These are phyloP conservation scores for Colletotrichum filicis DNA, from an alignment of 2,329 filamentous ascomycete genomes.

Conservation along the genomic window DNA sequence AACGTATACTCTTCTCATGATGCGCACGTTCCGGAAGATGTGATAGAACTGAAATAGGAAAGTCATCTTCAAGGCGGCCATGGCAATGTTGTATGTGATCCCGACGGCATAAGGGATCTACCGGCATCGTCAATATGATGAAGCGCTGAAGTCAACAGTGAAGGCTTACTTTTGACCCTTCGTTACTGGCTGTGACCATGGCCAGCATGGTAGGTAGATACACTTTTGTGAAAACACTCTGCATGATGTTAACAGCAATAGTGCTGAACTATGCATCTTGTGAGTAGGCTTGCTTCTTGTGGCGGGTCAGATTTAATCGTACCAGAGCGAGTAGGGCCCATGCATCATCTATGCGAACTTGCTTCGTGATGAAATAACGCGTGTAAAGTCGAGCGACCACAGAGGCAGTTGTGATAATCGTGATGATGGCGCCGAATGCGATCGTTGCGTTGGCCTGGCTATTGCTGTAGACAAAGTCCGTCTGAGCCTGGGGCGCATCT, in stretches of 20 bases:
- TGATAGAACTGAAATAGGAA: constrained; percentile 23
- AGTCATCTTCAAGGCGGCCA: constrained; percentile 14
- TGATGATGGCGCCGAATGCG: not conserved
- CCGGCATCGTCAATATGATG: too few relatives aligned
- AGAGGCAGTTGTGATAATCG: constrained; percentile 3
- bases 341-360: constrained; percentile 10
- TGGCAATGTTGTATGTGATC: constrained; percentile 9
- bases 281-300: too few relatives aligned
- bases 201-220: too few relatives aligned
- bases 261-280: too few relatives aligned
- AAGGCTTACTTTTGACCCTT: too few relatives aligned
- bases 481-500: not conserved
- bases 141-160: too few relatives aligned
- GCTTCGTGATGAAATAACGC: constrained; percentile 3
- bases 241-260: too few relatives aligned
- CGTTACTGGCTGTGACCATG: too few relatives aligned
- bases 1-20: constrained; percentile 17
- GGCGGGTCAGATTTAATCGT: not conserved
- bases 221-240: too few relatives aligned
- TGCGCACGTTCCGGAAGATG: constrained; percentile 12
- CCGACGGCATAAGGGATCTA: too few relatives aligned
- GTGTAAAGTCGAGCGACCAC: constrained; percentile 10
- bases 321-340: constrained; percentile 7
- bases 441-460: not conserved
- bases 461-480: not conserved